Percentiles rank a stretch among this genome's conserved stretches.
Conservation (phyloP, 257 asterid species). For the Gentiana macrophylla region DNA sequence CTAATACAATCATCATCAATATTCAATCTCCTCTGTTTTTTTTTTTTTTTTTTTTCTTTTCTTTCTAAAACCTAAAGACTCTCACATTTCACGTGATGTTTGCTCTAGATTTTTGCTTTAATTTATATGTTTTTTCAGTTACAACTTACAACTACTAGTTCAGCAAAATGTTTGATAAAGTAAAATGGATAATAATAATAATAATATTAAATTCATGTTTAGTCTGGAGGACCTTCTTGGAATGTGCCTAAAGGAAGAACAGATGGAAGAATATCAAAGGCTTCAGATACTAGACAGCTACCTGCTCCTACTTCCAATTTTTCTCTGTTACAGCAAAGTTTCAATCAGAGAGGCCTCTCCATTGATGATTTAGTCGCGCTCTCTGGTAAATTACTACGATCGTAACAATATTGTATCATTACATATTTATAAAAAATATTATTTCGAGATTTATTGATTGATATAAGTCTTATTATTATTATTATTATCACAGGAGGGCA, state of each 20-base stretch:
- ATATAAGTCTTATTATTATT: not conserved
- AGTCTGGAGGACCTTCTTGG: slow-evolving; percentile 91
- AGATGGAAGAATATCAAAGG: slow-evolving; percentile 68
- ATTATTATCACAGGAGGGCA: slow-evolving; percentile 56
- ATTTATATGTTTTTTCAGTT: too few relatives aligned
- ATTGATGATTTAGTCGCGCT: slow-evolving; percentile 61
- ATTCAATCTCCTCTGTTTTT: too few relatives aligned
- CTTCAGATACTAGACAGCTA: slow-evolving; percentile 41
- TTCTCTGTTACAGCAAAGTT: slow-evolving; percentile 64
- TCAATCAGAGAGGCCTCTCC: slow-evolving; percentile 76
- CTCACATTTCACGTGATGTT: too few relatives aligned
- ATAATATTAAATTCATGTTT: not conserved
- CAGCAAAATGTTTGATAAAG: not conserved
- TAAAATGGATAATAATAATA: too few relatives aligned
- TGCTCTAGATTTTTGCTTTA: too few relatives aligned
- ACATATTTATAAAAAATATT: too few relatives aligned
- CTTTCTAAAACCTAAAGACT: too few relatives aligned
- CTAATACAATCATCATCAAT: too few relatives aligned
- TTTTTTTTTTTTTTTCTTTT: too few relatives aligned
- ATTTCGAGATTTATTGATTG: too few relatives aligned
- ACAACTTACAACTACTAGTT: not conserved
- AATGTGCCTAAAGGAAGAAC: slow-evolving; percentile 69
- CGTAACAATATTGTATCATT: too few relatives aligned
- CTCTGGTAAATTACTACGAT: slow-evolving; percentile 30
- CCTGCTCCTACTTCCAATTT: slow-evolving; percentile 74